Evolutionary conservation across 192 early-diverging fungal species (phyloP).

Genomic region (Obelidium mucronatum): DNA sequence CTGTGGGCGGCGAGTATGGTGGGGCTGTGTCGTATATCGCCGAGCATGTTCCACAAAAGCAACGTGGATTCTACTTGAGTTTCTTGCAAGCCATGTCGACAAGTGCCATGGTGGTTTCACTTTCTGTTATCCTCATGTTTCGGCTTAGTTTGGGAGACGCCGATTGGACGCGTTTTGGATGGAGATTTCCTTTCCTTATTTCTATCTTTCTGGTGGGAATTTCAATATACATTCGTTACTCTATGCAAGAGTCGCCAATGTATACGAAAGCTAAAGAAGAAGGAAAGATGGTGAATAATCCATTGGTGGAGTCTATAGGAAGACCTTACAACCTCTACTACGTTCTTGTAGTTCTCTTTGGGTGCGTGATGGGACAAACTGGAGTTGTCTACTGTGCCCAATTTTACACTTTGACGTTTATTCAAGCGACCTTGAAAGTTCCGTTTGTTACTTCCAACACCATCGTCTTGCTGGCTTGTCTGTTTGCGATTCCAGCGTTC

Average conservation of each 20-base stretch:
- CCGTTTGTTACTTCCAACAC: not conserved
- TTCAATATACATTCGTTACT: slow-evolving; percentile 36
- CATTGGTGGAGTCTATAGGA: slow-evolving; percentile 30
- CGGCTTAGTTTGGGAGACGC: slow-evolving; percentile 6
- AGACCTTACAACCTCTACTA: slow-evolving; percentile 27
- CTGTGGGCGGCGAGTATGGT: slow-evolving; percentile 45
- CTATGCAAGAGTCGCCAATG: slow-evolving; percentile 34
- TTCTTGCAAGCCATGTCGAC: slow-evolving; percentile 39
- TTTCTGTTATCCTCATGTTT: slow-evolving; percentile 30
- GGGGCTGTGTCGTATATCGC: slow-evolving; percentile 37
- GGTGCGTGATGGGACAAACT: slow-evolving; percentile 38
- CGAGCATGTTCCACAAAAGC: slow-evolving; percentile 25
- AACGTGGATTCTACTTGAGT: slow-evolving; percentile 35
- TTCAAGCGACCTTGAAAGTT: slow-evolving; percentile 13
- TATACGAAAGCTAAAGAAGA: slow-evolving; percentile 19
- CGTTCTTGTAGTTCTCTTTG: slow-evolving; percentile 18
- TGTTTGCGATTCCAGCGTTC: slow-evolving; percentile 31
- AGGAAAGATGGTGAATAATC: slow-evolving; percentile 23
- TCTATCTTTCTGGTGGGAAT: slow-evolving; percentile 36
- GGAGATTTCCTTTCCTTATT: slow-evolving; percentile 44
- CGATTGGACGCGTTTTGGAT: slow-evolving; percentile 28
- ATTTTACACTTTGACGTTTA: slow-evolving; percentile 31
- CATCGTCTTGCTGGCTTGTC: slow-evolving; percentile 22
- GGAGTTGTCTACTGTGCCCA: not conserved
- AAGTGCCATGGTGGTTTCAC: slow-evolving; percentile 24